Percentiles rank a stretch among this genome's conserved stretches.
Evolutionary conservation across 257 asterid species (phyloP).

Genomic region (Solanum appendiculatum): DNA sequence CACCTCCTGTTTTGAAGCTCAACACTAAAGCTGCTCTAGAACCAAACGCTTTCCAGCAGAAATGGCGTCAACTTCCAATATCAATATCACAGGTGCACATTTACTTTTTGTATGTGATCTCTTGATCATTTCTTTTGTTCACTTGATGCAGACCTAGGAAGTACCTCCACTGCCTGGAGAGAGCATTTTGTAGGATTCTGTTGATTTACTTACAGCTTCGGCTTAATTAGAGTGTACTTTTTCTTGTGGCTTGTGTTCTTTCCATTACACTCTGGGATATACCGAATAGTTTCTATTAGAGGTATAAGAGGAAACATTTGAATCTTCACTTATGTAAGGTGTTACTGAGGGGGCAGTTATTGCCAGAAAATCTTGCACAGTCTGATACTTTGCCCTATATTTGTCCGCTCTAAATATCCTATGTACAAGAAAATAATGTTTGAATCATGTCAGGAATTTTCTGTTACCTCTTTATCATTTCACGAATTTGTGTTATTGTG

Average conservation of each 20-base stretch:
- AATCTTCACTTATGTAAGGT: not conserved
- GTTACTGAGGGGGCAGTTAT: not conserved
- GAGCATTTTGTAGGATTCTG: not conserved
- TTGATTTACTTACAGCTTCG: not conserved
- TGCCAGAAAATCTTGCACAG: not conserved
- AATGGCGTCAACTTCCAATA: constrained; percentile 85
- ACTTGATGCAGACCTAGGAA: not conserved
- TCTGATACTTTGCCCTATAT: not conserved
- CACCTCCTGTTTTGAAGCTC: constrained; percentile 53
- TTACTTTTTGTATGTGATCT: not conserved
- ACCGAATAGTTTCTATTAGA: not conserved
- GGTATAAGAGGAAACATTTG: not conserved
- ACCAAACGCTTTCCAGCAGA: constrained; percentile 80
- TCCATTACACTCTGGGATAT: not conserved
- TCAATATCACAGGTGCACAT: constrained; percentile 53
- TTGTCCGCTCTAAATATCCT: not conserved
- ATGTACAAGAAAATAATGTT: not conserved
- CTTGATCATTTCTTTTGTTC: not conserved
- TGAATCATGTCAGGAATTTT: not conserved
- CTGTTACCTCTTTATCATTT: not conserved
- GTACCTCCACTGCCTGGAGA: not conserved
- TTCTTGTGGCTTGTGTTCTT: not conserved
- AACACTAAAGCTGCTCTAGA: constrained; percentile 65
- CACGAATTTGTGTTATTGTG: not conserved
- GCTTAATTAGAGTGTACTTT: not conserved